Evolutionary conservation across 306 rosid species (phyloP), one percentile per base, ranked within the genome.

Genomic region (Amphicarpaea edgeworthii): DNA sequence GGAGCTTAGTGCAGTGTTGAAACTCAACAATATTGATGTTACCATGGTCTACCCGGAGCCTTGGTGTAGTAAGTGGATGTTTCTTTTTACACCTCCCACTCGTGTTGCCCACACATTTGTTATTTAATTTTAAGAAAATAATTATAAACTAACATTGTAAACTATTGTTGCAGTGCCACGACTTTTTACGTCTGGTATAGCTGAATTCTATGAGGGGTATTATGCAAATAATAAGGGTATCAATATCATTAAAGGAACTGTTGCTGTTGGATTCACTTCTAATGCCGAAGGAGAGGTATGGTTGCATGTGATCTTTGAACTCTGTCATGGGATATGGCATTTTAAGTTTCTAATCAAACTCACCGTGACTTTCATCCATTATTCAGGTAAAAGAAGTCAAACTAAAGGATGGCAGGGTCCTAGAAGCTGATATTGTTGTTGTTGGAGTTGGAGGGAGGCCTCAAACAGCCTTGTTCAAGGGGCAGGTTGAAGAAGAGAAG

Each of bases 361-460:
- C 12, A 30, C 5, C 40, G 9, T 51, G 77, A 67, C 59, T 63
- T 50, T 60, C 62, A 60, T 76, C 12, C 8, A 37, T 79, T 63
- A 62, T 83, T 78, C 81, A 95, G 99, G 99, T 95, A 49, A 90
- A 90, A 75, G 90, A 92, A 88, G 99, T 95, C 70, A 80, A 92
- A 80, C 97, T 95, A 37, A 92, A 95, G 88, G 97, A 95, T 77
- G 98, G 97, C 46, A 86, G 87, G 24, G 93, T 89, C 77, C 91
- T 90, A 72, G 93, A 90, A 78, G 93, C 98, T 65, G 99, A 95
- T 86, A 88, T 95, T 70, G 99, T 95, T 75, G 91, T 90, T 58
- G 99, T 95, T 61, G 99, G 99, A 42, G 98, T 92, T 59, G 99
- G 99, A 62, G 97, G 89, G 55, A 87, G 97, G 67, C 99, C 99